Evolutionary conservation across 495 filamentous ascomycete genomes (phyloP).

Genomic region (Penicillium manginii): DNA sequence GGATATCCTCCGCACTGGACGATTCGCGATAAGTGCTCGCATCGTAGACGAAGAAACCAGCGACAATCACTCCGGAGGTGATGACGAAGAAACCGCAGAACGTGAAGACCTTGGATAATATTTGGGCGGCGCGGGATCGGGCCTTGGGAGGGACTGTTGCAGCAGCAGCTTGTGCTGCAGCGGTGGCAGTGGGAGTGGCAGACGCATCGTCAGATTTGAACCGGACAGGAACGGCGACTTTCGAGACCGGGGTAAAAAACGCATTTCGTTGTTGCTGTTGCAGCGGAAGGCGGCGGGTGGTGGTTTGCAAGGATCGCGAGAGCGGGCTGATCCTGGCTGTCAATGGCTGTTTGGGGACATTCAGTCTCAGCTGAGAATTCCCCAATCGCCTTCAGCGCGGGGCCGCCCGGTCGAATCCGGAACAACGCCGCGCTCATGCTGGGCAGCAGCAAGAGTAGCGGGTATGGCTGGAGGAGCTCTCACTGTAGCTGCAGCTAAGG

Average conservation of each 20-base stretch:
- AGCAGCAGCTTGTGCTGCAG: constrained; percentile 10
- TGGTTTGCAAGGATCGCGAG: constrained; percentile 26
- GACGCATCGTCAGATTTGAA: constrained; percentile 33
- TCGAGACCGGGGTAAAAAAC: constrained; percentile 21
- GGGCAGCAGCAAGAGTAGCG: constrained; percentile 14
- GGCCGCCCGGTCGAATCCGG: constrained; percentile 40
- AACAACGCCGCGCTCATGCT: constrained; percentile 45
- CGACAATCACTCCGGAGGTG: constrained; percentile 56
- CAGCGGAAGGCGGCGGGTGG: constrained; percentile 26
- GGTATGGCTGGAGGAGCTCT: background rate
- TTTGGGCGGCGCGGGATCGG: constrained; percentile 21
- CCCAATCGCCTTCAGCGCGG: constrained; percentile 38
- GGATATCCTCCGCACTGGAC: constrained; percentile 67
- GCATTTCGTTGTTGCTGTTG: constrained; percentile 16
- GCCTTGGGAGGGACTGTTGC: constrained; percentile 11
- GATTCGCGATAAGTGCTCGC: constrained; percentile 82
- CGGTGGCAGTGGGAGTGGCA: background rate
- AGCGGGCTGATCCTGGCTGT: constrained; percentile 16
- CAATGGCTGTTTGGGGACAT: constrained; percentile 18
- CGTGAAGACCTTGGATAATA: constrained; percentile 52
- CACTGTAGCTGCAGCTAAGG: no score
- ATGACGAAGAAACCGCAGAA: constrained; percentile 64
- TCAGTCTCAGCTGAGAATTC: constrained; percentile 27
- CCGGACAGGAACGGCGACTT: constrained; percentile 24
- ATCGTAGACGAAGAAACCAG: constrained; percentile 94